Base-by-base conservation (phyloP, 495 filamentous ascomycete genomes). In the Chaetomium fimeti region DNA sequence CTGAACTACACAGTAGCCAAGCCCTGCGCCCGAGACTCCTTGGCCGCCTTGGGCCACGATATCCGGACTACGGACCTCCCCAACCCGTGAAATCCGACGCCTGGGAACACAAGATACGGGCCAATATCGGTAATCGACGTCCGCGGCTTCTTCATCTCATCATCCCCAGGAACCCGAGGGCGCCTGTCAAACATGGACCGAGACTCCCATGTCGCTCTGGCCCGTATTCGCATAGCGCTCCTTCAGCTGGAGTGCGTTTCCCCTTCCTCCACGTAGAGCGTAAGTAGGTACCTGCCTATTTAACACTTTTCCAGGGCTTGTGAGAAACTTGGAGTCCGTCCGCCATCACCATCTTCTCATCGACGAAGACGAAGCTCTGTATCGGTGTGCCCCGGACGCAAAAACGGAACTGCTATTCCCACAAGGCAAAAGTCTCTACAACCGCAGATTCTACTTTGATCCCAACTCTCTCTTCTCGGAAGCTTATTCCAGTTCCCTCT, bases 171-270 rank as follows among this genome's bases (percentile, higher is more conserved):
- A 11, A 49, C 8, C 20, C 45, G 20, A 24, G 12, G n/a, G 20
- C 8, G 3, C 20, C 11, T 20, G 29, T 20, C 45, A 8, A 38
- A 59, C 58, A 72, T 64, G 53, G 66, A 55, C 16, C 68, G 71
- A 15, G 65, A 71, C 47, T 68, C 75, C 12, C 69, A 72, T 64
- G 60, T 68, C 48, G 61, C 72, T 52, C 57, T 76, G 40, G 63
- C 72, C 18, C 71, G 70, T 5, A 62, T 76, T 29, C 74, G 74
- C 61, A 68, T 76, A 58, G 73, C 73, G 24, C 57, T 74, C 36
- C 48, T 76, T 28, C 74, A 75, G 56, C 72, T 69, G 32, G 68
- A 75, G 74, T 76, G 36, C 62, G 74, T 74, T 25, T 8, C 24
- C 48, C 45, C n/a, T 54, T 42, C 22, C 29, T 4, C 38, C 5